Conservation (phyloP, 805 yeast species). For the Lipomyces chichibuensis region DNA sequence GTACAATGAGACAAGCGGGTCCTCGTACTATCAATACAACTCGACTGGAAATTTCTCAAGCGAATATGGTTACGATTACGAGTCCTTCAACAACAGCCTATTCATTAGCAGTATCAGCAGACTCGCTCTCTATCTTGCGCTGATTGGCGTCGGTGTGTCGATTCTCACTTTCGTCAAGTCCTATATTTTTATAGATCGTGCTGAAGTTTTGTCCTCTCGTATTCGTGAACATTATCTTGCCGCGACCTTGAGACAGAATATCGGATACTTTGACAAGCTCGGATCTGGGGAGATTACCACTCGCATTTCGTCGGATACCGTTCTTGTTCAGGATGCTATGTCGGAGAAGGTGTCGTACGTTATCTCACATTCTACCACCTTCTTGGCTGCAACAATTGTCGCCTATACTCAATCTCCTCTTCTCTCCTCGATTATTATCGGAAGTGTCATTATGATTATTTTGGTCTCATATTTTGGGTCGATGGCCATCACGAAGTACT, state of each 20-base stretch:
- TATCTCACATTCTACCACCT: conserved; percentile 47
- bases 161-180: conserved; percentile 43
- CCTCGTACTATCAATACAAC: conserved; percentile 17
- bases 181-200: conserved; percentile 46
- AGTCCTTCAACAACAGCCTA: conserved; percentile 6
- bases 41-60: conserved; percentile 10
- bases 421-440: conserved; percentile 45
- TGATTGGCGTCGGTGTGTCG: conserved; percentile 46
- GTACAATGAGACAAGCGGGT: conserved; percentile 17
- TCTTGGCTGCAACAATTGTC: conserved; percentile 47
- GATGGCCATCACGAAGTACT: conserved; percentile 37
- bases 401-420: conserved; percentile 46
- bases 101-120: conserved; percentile 26
- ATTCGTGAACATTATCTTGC: conserved; percentile 46
- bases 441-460: conserved; percentile 44
- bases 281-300: conserved; percentile 52
- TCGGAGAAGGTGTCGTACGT: conserved; percentile 49
- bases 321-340: conserved; percentile 49
- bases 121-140: conserved; percentile 45
- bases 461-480: conserved; percentile 42
- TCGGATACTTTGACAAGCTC: conserved; percentile 49
- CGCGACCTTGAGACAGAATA: conserved; percentile 48
- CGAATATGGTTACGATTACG: conserved; percentile 6
- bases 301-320: conserved; percentile 50
- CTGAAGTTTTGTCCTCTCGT: conserved; percentile 49